Conservation (phyloP, 257 asterid genomes). For the Rubia yunnanensis region DNA sequence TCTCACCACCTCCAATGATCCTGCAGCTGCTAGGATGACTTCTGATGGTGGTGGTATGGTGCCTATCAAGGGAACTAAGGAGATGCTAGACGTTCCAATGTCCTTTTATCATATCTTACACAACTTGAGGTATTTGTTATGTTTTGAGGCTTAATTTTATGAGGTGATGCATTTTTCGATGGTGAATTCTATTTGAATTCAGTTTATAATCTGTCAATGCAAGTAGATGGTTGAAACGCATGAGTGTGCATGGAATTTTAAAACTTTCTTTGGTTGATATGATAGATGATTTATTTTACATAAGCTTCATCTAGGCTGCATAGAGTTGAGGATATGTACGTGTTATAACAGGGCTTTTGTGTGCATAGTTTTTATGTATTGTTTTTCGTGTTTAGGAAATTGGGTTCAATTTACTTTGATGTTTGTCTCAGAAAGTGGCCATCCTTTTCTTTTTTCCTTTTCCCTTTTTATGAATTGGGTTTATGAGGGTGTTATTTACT, state of each 20-base stretch:
- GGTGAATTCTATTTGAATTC: not conserved
- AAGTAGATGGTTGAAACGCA: not conserved
- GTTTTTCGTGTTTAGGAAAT: no score
- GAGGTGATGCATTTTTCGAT: not conserved
- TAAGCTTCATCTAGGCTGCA: no score
- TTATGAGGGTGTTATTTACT: no score
- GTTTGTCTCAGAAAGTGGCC: no score
- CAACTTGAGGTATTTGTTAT: constrained; percentile 58
- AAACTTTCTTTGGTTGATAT: not conserved
- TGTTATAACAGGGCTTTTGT: no score
- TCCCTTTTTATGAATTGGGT: no score
- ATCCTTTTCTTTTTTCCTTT: no score
- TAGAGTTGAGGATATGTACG: no score
- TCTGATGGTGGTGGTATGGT: constrained; percentile 15
- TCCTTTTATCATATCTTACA: constrained; percentile 66
- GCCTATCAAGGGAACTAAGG: constrained; percentile 32
- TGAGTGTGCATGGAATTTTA: no score
- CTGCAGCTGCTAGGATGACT: constrained; percentile 42
- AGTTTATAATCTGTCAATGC: not conserved
- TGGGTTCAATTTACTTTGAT: no score
- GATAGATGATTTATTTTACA: not conserved
- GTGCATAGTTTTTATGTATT: no score
- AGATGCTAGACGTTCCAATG: constrained; percentile 35
- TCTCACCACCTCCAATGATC: constrained; percentile 90
- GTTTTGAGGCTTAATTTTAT: constrained; percentile 2